These are phyloP conservation scores for Penicillium sp. DNA, from an alignment of 2,329 filamentous ascomycete species.

Conservation along the genomic window DNA sequence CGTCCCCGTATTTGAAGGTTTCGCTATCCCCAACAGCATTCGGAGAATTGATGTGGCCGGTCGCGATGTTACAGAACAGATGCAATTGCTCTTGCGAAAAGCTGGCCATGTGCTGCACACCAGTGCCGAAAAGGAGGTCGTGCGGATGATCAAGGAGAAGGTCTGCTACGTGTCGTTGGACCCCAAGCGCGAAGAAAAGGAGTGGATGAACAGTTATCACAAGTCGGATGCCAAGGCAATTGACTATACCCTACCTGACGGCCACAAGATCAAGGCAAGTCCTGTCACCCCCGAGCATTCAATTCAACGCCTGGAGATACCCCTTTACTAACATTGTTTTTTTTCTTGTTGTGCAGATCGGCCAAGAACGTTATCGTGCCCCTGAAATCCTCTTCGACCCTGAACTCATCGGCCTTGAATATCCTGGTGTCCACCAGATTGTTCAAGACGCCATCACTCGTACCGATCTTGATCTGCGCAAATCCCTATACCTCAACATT, in stretches of 20 bases:
- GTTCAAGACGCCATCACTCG: slow-evolving; percentile 94
- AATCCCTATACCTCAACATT: slow-evolving; percentile 93
- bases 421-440: slow-evolving; percentile 95
- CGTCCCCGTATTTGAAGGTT: slow-evolving; percentile 96
- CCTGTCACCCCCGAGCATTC: not conserved
- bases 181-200: slow-evolving; percentile 92
- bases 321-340: not conserved
- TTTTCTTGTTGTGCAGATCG: slow-evolving; percentile 59
- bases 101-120: slow-evolving; percentile 95
- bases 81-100: slow-evolving; percentile 89
- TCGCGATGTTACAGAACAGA: slow-evolving; percentile 91
- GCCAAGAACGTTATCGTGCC: slow-evolving; percentile 90
- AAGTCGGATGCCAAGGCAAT: slow-evolving; percentile 77
- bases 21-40: slow-evolving; percentile 94
- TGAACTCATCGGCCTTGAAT: slow-evolving; percentile 94
- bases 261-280: slow-evolving; percentile 82
- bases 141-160: slow-evolving; percentile 94
- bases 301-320: not conserved
- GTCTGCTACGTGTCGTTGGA: slow-evolving; percentile 89
- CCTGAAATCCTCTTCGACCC: slow-evolving; percentile 98
- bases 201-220: slow-evolving; percentile 73
- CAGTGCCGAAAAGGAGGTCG: slow-evolving; percentile 98
- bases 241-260: slow-evolving; percentile 89
- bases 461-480: slow-evolving; percentile 93
- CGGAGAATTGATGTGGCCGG: slow-evolving; percentile 94